Evolutionary conservation across 192 early-diverging fungal genomes (phyloP), one percentile per base, ranked within the genome.

Genomic region (Backusella tuberculispora): DNA sequence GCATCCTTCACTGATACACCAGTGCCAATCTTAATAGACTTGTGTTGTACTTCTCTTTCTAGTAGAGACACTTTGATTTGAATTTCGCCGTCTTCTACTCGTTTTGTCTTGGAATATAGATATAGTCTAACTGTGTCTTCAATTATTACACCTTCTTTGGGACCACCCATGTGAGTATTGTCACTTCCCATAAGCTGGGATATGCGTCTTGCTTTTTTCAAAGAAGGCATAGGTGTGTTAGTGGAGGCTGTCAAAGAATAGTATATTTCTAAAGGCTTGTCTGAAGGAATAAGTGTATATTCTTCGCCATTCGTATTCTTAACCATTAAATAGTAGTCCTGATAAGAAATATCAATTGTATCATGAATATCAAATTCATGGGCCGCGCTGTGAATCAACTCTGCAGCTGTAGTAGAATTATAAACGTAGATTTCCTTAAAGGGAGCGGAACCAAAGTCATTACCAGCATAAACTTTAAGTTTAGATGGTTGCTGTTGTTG

Each of bases 211-310:
- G 84, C 80, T 15, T 77, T 74, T 50, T 77, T 81, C 17, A 77
- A 53, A 6, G 86, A 76, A 2, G 88, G 88, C 80, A 89, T 71
- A 3, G 86, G 84, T 24, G 81, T 84, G 10, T 80, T 85, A 24
- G 82, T 71, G 71, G 81, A 81, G 9, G 85, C 81, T 17, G 78
- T 86, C 43, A 89, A 72, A 1, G 86, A 79, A 29, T 87, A 77
- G 66, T 85, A 89, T 34, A 89, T 87, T 12, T 79, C 75, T 50
- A 89, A 74, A 2, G 86, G 83, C 63, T 85, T 79, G 69, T 89
- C 86, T n/a, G 85, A 76, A 14, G 88, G 83, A 38, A 80, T 67
- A 12, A 89, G 70, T 0, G 84, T 81, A 56, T 71, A 83, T 47
- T 81, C 80, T 1, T 89, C 86, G 50, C 86, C 86, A 46, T 89